A percentile compares a stretch with the other conserved stretches of the same genome.
Conservation (phyloP, 129 eudicot genomes). For the Arctium lappa region DNA sequence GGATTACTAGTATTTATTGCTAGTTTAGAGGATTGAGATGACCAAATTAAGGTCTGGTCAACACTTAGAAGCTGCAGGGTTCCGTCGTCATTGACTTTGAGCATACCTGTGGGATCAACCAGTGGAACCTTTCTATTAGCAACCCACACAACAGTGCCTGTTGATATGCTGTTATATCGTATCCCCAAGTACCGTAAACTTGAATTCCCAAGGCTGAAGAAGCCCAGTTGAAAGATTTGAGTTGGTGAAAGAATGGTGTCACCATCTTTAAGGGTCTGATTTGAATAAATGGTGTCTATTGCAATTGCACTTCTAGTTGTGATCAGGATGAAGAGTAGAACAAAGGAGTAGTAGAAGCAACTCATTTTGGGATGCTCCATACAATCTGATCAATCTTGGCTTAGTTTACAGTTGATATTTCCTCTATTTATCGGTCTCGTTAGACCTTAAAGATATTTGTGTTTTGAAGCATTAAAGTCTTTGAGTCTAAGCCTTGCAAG, state of each 20-base stretch:
- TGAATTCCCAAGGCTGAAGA: constrained; percentile 19
- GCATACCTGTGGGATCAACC: not conserved
- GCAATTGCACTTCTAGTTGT: not conserved
- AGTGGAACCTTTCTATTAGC: constrained; percentile 17
- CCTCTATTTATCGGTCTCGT: no score
- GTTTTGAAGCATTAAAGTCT: not conserved
- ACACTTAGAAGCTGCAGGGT: not conserved
- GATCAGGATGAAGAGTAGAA: not conserved
- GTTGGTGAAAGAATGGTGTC: constrained; percentile 26
- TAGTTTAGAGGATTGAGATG: not conserved
- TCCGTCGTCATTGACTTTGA: not conserved
- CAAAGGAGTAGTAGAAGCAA: constrained; percentile 15
- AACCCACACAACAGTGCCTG: not conserved
- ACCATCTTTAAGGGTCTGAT: constrained; percentile 21
- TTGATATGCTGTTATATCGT: constrained; percentile 12
- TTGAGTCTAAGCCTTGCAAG: not conserved
- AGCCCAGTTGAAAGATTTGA: constrained; percentile 9
- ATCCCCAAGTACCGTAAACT: constrained; percentile 9
- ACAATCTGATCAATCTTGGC: not conserved
- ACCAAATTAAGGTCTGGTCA: not conserved
- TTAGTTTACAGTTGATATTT: not conserved
- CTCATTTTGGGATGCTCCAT: not conserved
- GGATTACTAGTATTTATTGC: not conserved
- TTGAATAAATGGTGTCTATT: constrained; percentile 12
- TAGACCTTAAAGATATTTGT: no score